A percentile compares a stretch with the other conserved stretches of the same genome.
These are phyloP conservation scores for Cenchrus americanus DNA, from an alignment of 176 grass and related monocot genomes.

Conservation along the genomic window DNA sequence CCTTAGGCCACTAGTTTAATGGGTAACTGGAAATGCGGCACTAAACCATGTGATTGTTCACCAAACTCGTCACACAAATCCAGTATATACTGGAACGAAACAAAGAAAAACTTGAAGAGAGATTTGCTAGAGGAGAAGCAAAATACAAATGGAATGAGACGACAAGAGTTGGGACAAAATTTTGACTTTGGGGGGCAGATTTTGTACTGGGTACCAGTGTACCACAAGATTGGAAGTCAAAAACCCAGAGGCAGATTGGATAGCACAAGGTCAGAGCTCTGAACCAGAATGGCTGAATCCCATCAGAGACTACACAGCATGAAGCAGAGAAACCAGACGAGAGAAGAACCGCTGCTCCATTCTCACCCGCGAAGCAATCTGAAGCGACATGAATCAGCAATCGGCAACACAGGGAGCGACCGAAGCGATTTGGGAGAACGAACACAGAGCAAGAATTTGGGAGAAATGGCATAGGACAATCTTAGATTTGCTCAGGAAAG, in stretches of 20 bases:
- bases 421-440: neutral
- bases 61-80: slow-evolving; percentile 9
- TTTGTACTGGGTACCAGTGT: slow-evolving; percentile 20
- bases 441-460: neutral
- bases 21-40: neutral
- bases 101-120: slow-evolving; percentile 33
- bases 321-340: neutral
- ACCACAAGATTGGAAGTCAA: slow-evolving; percentile 21
- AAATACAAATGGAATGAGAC: neutral
- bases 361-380: neutral
- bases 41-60: slow-evolving; percentile 25
- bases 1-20: slow-evolving; percentile 35
- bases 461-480: neutral
- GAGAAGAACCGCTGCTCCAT: neutral
- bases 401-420: neutral
- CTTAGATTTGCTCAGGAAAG: slow-evolving; percentile 26
- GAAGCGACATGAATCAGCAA: neutral
- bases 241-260: neutral
- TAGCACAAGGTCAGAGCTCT: neutral
- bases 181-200: slow-evolving; percentile 11
- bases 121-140: slow-evolving; percentile 21
- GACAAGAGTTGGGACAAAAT: slow-evolving; percentile 20
- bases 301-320: neutral
- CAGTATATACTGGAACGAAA: neutral
- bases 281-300: neutral